These are phyloP conservation scores for Elymus sibiricus DNA, from an alignment of 176 grass and related monocot species.

Conservation along the genomic window DNA sequence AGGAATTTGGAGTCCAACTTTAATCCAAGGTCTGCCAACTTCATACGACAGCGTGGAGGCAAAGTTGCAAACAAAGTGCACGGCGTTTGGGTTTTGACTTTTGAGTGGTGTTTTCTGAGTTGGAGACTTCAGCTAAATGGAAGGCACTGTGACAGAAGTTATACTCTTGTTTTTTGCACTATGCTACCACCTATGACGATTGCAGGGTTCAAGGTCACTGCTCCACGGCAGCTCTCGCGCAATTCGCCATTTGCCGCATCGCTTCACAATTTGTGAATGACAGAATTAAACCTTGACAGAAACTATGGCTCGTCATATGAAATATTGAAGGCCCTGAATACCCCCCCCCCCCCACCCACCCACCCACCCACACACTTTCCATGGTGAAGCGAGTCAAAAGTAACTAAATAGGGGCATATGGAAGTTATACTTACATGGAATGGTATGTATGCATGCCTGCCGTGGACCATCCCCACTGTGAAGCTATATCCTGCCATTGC, in stretches of 20 bases:
- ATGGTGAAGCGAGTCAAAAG: not conserved
- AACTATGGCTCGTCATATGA: not conserved
- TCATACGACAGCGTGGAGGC: not conserved
- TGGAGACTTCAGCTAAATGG: not conserved
- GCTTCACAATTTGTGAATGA: not conserved
- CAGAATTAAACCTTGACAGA: not conserved
- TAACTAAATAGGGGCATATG: not conserved
- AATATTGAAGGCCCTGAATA: not conserved
- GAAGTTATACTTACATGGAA: constrained; percentile 76
- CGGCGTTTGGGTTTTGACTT: not conserved
- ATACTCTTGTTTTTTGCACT: not conserved
- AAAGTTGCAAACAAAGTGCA: constrained; percentile 2
- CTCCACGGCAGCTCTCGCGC: not conserved
- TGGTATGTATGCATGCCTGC: constrained; percentile 91
- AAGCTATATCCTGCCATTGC: constrained; percentile 99
- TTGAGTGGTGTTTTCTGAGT: not conserved
- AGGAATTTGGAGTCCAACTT: not conserved
- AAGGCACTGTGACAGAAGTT: not conserved
- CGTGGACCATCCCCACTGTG: constrained; percentile 83
- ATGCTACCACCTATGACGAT: not conserved
- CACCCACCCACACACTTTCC: not conserved
- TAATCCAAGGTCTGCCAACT: not conserved
- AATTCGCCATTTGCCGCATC: not conserved
- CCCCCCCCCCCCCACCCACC: too few species aligned
- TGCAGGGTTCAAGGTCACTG: not conserved